Conservation (phyloP, 306 rosid genomes). For the Rosa lucieae region DNA sequence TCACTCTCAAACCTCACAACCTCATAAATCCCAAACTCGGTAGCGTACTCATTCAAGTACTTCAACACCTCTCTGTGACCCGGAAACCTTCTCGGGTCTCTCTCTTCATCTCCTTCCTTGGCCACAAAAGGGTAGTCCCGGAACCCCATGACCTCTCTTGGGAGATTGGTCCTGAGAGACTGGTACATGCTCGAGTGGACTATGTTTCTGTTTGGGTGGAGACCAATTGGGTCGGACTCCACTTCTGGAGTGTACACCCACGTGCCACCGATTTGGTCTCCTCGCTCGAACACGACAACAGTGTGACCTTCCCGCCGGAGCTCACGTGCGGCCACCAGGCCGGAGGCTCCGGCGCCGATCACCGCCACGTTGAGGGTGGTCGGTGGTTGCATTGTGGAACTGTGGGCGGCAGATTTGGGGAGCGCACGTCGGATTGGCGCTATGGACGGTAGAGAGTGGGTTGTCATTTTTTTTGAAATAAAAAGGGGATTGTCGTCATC, state of each 20-base stretch:
- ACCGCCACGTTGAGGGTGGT: conserved; percentile 3
- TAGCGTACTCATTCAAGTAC: conserved; percentile 50
- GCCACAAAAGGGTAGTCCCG: conserved; percentile 17
- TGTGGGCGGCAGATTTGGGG: neutral
- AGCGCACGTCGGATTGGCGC: neutral
- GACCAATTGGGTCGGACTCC: conserved; percentile 6
- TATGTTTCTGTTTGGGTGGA: neutral
- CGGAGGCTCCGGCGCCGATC: conserved; percentile 1
- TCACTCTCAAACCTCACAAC: conserved; percentile 47
- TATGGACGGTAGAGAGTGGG: neutral
- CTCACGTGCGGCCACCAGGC: conserved; percentile 32
- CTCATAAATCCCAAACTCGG: conserved; percentile 36
- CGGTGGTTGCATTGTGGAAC: neutral
- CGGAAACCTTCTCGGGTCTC: conserved; percentile 9
- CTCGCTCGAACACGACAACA: conserved; percentile 35
- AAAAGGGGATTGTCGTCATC: neutral
- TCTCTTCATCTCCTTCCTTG: neutral
- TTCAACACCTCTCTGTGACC: conserved; percentile 47
- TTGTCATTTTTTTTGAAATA: neutral
- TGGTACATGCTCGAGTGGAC: conserved; percentile 21
- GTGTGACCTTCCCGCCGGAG: conserved; percentile 35
- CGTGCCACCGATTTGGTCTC: conserved; percentile 15
- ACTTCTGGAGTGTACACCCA: conserved; percentile 31
- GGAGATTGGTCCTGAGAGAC: conserved; percentile 24
- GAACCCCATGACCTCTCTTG: conserved; percentile 24